These are phyloP conservation scores for Malus asiatica DNA, from an alignment of 306 rosid genomes.

Conservation along the genomic window DNA sequence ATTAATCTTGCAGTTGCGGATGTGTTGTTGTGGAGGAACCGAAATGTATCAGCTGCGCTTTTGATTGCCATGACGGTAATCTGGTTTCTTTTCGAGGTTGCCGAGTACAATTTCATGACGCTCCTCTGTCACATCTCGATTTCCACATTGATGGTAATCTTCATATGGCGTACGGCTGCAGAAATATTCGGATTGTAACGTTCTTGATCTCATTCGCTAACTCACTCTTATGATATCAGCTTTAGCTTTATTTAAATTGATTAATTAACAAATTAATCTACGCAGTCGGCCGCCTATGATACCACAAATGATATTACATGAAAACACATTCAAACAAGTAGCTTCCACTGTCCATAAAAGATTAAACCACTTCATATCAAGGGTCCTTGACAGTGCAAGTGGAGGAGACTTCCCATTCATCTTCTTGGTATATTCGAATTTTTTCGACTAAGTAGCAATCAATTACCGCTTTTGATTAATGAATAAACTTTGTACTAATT, in stretches of 20 bases:
- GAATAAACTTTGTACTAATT: neutral
- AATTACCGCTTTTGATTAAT: neutral
- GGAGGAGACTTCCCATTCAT: slow-evolving; percentile 57
- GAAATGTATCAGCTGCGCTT: slow-evolving; percentile 37
- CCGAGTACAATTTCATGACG: slow-evolving; percentile 59
- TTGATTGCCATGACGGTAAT: slow-evolving; percentile 52
- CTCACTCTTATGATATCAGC: neutral
- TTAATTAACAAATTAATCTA: neutral
- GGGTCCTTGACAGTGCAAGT: slow-evolving; percentile 38
- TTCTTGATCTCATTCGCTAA: neutral
- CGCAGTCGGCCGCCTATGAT: slow-evolving; percentile 52
- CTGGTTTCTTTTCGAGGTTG: slow-evolving; percentile 76
- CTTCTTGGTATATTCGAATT: slow-evolving; percentile 44
- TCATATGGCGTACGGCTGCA: slow-evolving; percentile 49
- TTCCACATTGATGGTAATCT: slow-evolving; percentile 53
- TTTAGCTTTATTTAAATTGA: neutral
- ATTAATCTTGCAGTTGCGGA: slow-evolving; percentile 53
- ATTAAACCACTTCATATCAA: slow-evolving; percentile 37
- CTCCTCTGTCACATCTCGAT: slow-evolving; percentile 63
- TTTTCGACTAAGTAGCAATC: neutral
- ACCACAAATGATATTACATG: slow-evolving; percentile 43
- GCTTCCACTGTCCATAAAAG: slow-evolving; percentile 46
- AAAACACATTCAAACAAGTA: slow-evolving; percentile 38
- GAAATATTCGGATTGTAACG: slow-evolving; percentile 52
- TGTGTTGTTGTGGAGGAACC: slow-evolving; percentile 60